Percentiles rank a stretch among this genome's conserved stretches.
phyloP scores from a whole-genome alignment of 148 eudicot genomes.

The Camellia lanceoleosa region DNA sequence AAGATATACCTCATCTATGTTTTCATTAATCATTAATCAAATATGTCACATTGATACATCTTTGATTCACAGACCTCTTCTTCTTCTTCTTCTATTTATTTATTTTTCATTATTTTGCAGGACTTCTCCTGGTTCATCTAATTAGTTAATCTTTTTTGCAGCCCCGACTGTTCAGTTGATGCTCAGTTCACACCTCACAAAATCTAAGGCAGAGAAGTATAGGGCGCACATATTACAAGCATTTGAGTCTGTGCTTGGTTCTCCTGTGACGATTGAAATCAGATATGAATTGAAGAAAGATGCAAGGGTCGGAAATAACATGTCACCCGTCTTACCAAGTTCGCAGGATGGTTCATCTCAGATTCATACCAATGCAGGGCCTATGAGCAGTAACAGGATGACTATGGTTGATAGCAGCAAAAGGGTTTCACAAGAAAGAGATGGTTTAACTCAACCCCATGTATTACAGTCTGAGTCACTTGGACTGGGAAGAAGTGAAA shows the following conservation, averaged over 20 bases:
- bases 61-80: no score
- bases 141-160: slow-evolving; percentile 30
- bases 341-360: slow-evolving; percentile 33
- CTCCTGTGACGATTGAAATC: slow-evolving; percentile 81
- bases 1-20: background rate
- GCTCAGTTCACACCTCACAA: slow-evolving; percentile 67
- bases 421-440: slow-evolving; percentile 24
- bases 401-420: slow-evolving; percentile 24
- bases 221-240: slow-evolving; percentile 76
- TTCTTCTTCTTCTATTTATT: background rate
- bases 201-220: slow-evolving; percentile 75
- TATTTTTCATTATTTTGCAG: background rate
- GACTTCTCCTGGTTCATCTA: background rate
- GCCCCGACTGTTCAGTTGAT: slow-evolving; percentile 74
- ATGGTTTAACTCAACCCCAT: slow-evolving; percentile 15
- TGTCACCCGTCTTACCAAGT: slow-evolving; percentile 35
- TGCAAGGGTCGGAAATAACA: slow-evolving; percentile 27
- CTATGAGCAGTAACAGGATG: slow-evolving; percentile 17
- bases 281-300: slow-evolving; percentile 55
- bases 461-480: slow-evolving; percentile 14
- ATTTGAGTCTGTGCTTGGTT: slow-evolving; percentile 77
- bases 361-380: slow-evolving; percentile 20
- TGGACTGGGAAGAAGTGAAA: slow-evolving; percentile 53
- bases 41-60: background rate
- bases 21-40: background rate